Percentiles rank a stretch among this genome's conserved stretches.
Evolutionary conservation across 192 early-diverging fungal species (phyloP).

Genomic region (Allomyces macrogynus): DNA sequence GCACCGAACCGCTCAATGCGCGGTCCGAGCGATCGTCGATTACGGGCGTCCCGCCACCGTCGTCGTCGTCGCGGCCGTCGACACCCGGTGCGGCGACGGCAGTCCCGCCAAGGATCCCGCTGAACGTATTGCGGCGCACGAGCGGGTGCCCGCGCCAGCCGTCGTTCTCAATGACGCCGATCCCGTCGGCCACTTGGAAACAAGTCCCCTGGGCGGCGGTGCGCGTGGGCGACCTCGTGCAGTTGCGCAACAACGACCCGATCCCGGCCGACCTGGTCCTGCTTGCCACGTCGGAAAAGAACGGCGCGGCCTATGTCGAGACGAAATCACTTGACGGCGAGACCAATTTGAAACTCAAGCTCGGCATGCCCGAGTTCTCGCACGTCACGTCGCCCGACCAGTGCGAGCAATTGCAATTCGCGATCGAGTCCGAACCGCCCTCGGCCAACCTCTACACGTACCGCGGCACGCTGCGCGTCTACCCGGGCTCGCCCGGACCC

Average conservation of each 20-base stretch:
- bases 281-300: constrained; percentile 61
- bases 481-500: constrained; percentile 2
- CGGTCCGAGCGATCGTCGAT: background rate
- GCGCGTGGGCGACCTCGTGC: constrained; percentile 72
- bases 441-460: constrained; percentile 76
- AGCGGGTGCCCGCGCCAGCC: background rate
- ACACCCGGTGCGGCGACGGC: background rate
- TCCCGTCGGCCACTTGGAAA: constrained; percentile 26
- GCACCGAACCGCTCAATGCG: background rate
- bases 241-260: constrained; percentile 58
- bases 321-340: constrained; percentile 98
- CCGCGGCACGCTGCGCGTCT: constrained; percentile 47
- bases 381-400: constrained; percentile 20
- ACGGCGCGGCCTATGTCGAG: constrained; percentile 79
- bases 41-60: background rate
- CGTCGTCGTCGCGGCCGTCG: background rate
- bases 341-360: constrained; percentile 84
- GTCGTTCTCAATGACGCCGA: background rate
- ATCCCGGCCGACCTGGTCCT: constrained; percentile 85
- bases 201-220: constrained; percentile 61
- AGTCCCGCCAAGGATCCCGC: constrained; percentile 2
- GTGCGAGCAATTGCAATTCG: constrained; percentile 23
- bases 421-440: constrained; percentile 67
- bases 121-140: background rate
- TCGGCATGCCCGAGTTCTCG: constrained; percentile 37